Base-by-base conservation (phyloP, 768 basidiomycete genomes). In the Collybia mongolica region DNA sequence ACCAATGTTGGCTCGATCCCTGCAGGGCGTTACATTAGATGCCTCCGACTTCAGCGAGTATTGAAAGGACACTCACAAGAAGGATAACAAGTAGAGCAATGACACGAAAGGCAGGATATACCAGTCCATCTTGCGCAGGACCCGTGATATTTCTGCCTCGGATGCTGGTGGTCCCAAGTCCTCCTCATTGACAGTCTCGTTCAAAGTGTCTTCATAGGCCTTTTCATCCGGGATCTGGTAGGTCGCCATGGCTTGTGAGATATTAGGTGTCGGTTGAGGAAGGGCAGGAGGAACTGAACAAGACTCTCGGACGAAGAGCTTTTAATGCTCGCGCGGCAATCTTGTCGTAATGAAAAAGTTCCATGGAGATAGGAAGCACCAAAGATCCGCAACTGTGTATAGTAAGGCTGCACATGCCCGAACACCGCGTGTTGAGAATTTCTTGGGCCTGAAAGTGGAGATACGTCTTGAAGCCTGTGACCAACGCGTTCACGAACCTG, bases 21-120 rank as follows among this genome's bases (percentile, higher is more conserved):
- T 70, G 38, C 29, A 8, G 32, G 38, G 15, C n/a, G 15, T 17
- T 32, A 32, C 14, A 5, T 32, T 6, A 12, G 32, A 9, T 32
- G 5, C 51, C 29, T 44, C 43, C 18, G 11, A 43, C 2, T 12
- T 37, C 11, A 38, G 48, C 20, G 26, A 5, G 6, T 29, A 20
- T 2, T 19, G 11, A 43, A 23, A 18, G 24, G 12, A 7, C 2
- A 69, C 75, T 65, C 52, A 76, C 72, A 78, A 58, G 56, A 77
- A 78, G 6, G 74, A 76, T 44, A 76, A 63, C 36, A 78, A 61
- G 49, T 76, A 77, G 9, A 79, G 57, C 32, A 75, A 49, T 5
- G 73, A 74, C 32, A 77, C 68, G 42, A 77, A 65, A 6, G 76
- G 74, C 42, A 79, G 54, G 19, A 78, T 54, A 52, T 77, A 73